Evolutionary conservation across 140 eudicot species (phyloP).

Genomic region (Ambrosia hybrid): DNA sequence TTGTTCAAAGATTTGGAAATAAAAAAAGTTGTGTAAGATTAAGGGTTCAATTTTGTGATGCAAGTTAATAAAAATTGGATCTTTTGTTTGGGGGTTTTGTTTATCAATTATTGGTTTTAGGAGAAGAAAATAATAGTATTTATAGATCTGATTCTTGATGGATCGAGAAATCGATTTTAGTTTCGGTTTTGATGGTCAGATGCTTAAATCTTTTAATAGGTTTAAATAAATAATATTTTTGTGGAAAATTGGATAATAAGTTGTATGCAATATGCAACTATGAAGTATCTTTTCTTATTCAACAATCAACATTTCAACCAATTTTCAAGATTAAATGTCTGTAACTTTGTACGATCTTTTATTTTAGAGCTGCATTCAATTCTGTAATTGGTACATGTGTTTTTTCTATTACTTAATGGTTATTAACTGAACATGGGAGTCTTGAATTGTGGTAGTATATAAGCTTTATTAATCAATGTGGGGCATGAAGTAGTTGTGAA

Average conservation of each 20-base stretch:
- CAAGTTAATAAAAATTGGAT: too few species aligned
- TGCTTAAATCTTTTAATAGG: conserved; percentile 2
- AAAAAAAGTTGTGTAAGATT: background rate
- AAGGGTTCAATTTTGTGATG: background rate
- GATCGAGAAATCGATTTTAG: conserved; percentile 1
- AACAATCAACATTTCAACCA: background rate
- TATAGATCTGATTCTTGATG: conserved; percentile 16
- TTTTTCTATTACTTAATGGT: background rate
- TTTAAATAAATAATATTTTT: background rate
- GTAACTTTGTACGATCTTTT: conserved; percentile 19
- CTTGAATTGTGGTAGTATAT: conserved; percentile 8
- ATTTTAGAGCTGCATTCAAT: background rate
- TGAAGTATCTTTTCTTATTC: background rate
- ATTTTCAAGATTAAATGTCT: conserved; percentile 8
- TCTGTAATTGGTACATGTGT: conserved; percentile 8
- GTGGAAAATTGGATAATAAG: background rate
- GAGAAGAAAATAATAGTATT: background rate
- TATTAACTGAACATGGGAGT: background rate
- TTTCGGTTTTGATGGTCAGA: background rate
- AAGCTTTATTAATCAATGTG: conserved; percentile 26
- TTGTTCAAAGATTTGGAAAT: background rate
- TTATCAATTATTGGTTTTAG: too few species aligned
- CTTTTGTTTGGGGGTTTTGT: too few species aligned
- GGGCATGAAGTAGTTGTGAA: conserved; percentile 41
- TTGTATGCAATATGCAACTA: background rate